Base-by-base conservation (phyloP, 2,329 filamentous ascomycete species). In the Zalaria obscura region DNA sequence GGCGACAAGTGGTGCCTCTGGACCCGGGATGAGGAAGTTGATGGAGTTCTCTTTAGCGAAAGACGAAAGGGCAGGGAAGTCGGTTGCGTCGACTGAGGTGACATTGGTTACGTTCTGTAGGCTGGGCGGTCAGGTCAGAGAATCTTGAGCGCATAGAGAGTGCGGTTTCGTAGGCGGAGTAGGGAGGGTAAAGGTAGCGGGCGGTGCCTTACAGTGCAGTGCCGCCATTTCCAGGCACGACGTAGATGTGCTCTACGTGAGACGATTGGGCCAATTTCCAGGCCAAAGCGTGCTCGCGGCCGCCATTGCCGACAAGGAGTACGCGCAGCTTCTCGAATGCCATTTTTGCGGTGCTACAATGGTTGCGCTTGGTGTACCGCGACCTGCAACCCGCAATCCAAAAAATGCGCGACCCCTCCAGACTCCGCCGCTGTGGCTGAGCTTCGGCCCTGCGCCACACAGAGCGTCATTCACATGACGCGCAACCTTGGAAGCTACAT, bases 201-300 rank as follows among this genome's bases (percentile, higher is more conserved):
- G 37, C 31, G 25, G 25, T 11, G 7, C 56, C 56, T 49, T 57
- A 60, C 57, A 52, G 53, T 41, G 76, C 79, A 27, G 87, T 94
- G 45, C 91, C 91, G 51, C 89, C 89, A 63, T 96, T 96, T 47
- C 89, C 89, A 45, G 74, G 74, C 42, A 72, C 72, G 44, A 76
- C 69, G 50, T 61, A 68, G 57, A 96, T 89, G 52, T 78, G 73
- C 54, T 85, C 77, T 46, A 94, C 84, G 36, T 73, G 72, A 35
- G 79, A 70, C 10, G 87, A 94, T 61, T 93, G 82, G 56, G 80
- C 77, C 47, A 96, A 70, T 66, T 93, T 95, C 88, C 88, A 96
- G 35, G 88, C 87, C 48, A 95, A 74, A 37, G 88, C 85, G 64
- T 96, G 87, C 66, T 98, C 91, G 54, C 91, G 80, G 53, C 89